Evolutionary conservation across 441 rosid species (phyloP), one percentile per base, ranked within the genome.

Genomic region (Eutrema salsugineum): DNA sequence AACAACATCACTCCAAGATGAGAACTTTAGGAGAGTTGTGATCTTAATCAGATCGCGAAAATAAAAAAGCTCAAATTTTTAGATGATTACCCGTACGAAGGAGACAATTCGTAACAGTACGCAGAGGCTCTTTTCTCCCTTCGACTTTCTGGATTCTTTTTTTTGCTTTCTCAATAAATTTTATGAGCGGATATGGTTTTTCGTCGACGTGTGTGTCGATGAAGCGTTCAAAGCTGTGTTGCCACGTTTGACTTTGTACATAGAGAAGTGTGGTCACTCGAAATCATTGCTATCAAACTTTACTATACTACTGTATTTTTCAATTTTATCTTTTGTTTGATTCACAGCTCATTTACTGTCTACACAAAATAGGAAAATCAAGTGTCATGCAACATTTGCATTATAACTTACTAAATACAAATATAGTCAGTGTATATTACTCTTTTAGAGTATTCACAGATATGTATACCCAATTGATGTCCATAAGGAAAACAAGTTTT

Each of bases 171-270:
- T 4, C 30, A 2, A 28, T 27, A 33, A 63, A 64, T 6, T 24
- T 12, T 1, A 66, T 50, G 72, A 66, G 72, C 28, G 78, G 78
- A 73, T 66, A 50, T 73, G 78, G 66, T 69, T 70, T 69, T 56
- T 14, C n/a, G 71, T n/a, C 36, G 59, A 68, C 65, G 78, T 75
- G 78, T 69, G 66, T 38, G 75, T 55, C 16, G 66, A 38, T 32
- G 75, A 63, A 63, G 79, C 66, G 71, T 76, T 59, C 71, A 69
- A 75, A 68, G 24, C 58, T 60, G 5, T 76, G 74, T 48, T 63
- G 79, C 79, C 75, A 69, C 75, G 75, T 76, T 76, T 69, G 79
- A 62, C 79, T 76, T 62, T 36, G 27, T 51, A 53, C 48, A 50
- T 11, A 14, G 51, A 48, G 7, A 66, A 48, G 39, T 59, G 43